Conservation (phyloP, 129 eudicot genomes). For the Deinandra increscens region DNA sequence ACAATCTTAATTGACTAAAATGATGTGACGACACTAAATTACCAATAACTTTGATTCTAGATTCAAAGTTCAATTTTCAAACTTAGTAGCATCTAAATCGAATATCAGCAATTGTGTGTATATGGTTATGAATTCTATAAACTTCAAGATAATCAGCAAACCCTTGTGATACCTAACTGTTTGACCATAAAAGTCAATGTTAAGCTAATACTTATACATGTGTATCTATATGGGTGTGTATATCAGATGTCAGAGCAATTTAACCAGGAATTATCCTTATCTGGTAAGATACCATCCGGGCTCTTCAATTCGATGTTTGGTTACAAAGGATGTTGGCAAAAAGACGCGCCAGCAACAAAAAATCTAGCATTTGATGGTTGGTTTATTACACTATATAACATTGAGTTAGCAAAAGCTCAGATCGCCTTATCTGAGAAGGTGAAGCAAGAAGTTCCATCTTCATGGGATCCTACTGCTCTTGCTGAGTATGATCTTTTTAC, state of each 20-base stretch:
- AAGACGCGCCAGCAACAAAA: slow-evolving; percentile 79
- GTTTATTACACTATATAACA: slow-evolving; percentile 70
- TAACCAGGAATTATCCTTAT: slow-evolving; percentile 68
- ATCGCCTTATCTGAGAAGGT: slow-evolving; percentile 68
- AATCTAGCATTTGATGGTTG: slow-evolving; percentile 90
- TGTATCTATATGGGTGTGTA: neutral
- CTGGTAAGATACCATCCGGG: slow-evolving; percentile 98
- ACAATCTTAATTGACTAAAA: too few species aligned
- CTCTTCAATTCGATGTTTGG: slow-evolving; percentile 77
- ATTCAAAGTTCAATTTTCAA: too few species aligned
- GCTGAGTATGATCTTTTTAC: slow-evolving; percentile 67
- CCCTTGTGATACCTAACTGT: neutral
- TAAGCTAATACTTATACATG: neutral
- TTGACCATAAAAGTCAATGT: slow-evolving; percentile 16
- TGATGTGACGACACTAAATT: too few species aligned
- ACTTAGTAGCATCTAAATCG: too few species aligned
- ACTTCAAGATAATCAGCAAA: neutral
- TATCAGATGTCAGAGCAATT: slow-evolving; percentile 93
- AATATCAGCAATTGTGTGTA: neutral
- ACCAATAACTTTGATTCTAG: too few species aligned
- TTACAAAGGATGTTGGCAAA: slow-evolving; percentile 88
- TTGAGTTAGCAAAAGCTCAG: slow-evolving; percentile 76
- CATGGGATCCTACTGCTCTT: slow-evolving; percentile 92
- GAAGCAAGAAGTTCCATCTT: slow-evolving; percentile 81
- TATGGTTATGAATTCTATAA: neutral